Percentiles rank a stretch among this genome's conserved stretches.
phyloP scores from a whole-genome alignment of 306 rosid species.

The Glycyrrhiza uralensis region DNA sequence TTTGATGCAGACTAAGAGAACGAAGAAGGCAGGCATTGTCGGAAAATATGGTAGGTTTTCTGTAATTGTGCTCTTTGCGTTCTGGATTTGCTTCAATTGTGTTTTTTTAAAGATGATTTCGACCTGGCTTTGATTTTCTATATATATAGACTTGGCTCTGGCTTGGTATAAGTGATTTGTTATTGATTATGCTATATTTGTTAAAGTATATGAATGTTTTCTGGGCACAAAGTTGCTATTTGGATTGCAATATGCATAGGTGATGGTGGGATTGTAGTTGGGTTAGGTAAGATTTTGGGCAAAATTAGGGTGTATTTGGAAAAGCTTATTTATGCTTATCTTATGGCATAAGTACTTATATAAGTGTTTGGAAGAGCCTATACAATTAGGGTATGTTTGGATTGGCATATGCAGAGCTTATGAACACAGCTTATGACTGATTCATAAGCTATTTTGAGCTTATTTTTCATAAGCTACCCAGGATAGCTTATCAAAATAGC shows the following conservation, averaged over 20 bases:
- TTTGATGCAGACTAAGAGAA: constrained; percentile 67
- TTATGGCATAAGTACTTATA: no score
- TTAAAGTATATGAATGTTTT: not conserved
- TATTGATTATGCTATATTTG: not conserved
- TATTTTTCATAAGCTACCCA: no score
- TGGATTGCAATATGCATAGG: not conserved
- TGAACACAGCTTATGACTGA: no score
- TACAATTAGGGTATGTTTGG: no score
- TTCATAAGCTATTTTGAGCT: no score
- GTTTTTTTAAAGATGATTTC: not conserved
- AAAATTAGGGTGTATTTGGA: not conserved
- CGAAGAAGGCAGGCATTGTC: constrained; percentile 80
- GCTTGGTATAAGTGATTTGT: not conserved
- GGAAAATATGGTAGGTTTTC: constrained; percentile 63
- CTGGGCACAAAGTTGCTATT: not conserved
- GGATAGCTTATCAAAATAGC: no score
- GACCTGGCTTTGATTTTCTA: not conserved
- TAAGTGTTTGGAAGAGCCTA: no score
- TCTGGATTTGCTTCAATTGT: not conserved
- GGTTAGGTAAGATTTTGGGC: not conserved
- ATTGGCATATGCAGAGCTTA: no score
- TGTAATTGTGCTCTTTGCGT: not conserved
- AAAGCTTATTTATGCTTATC: no score
- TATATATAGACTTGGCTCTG: not conserved
- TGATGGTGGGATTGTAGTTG: not conserved